Conservation (phyloP, 495 filamentous ascomycete species). For the Gamarada debralockiae region DNA sequence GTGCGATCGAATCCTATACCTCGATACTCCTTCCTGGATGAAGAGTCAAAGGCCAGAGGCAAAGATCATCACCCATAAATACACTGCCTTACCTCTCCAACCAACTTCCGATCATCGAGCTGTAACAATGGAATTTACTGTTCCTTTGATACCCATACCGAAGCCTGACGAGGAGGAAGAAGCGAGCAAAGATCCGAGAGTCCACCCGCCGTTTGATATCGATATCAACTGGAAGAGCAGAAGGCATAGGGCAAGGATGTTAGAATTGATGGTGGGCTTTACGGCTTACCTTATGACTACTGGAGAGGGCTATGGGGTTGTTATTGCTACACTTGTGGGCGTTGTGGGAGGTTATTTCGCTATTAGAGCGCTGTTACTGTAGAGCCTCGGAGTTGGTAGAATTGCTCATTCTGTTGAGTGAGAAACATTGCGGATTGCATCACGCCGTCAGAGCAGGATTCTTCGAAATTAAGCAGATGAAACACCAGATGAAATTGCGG, state of each 20-base stretch:
- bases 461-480: too few species aligned
- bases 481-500: too few species aligned
- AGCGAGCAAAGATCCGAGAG: conserved; percentile 18
- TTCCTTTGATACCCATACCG: conserved; percentile 46
- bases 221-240: conserved; percentile 24
- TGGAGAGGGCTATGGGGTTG: conserved; percentile 14
- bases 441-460: too few species aligned
- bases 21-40: conserved; percentile 55
- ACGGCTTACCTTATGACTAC: conserved; percentile 21
- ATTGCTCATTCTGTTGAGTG: too few species aligned
- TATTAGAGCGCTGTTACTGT: conserved; percentile 7
- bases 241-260: conserved; percentile 16
- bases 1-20: conserved; percentile 87
- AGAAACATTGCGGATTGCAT: too few species aligned
- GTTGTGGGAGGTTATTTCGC: conserved; percentile 16
- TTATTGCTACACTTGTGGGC: conserved; percentile 14
- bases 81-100: conserved; percentile 71
- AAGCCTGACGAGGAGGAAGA: conserved; percentile 21
- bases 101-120: conserved; percentile 80
- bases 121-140: conserved; percentile 61
- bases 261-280: conserved; percentile 22
- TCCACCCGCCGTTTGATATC: conserved; percentile 23
- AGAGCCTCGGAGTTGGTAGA: too few species aligned
- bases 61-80: conserved; percentile 49
- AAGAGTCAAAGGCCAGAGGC: conserved; percentile 22